Base-by-base conservation (phyloP, 2,329 filamentous ascomycete species). In the Hypomyces rosellus region DNA sequence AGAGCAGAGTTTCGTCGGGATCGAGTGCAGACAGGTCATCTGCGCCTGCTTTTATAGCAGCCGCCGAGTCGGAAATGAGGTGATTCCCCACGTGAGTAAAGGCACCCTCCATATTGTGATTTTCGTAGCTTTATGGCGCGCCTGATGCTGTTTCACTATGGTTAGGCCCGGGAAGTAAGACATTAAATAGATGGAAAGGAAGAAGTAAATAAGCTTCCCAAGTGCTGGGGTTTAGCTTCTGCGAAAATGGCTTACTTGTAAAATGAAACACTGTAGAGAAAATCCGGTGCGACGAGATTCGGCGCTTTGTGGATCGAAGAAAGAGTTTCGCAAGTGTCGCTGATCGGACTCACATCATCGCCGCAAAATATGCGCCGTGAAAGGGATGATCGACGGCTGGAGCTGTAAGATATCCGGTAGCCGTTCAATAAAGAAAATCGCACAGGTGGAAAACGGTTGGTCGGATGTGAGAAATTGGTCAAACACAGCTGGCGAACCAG, bases 31-130 rank as follows among this genome's bases (percentile, higher is more conserved):
- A 86, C 33, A 86, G 70, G 54, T 82, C 82, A 71, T 95, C 89
- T 63, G 88, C 83, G 62, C 82, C 86, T 57, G 90, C 90, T 63
- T 95, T 95, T 70, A 96, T 96, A 55, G 86, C 88, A 53, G 86
- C 84, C 49, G 85, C 87, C 47, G 86, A 89, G 71, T 91, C 87
- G 63, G 87, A 90, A 64, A 93, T 84, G 60, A 91, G 75, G 71
- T 91, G 86, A 72, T 93, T 95, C 63, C 86, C 88, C 63, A 92
- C 82, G 71, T 93, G 86, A 55, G 86, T 92, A 67, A 95, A 95
- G 59, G 89, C 87, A 67, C 86, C 87, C 75, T 93, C 88, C 88
- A 93, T 92, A 60, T 59, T 74, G 63, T 50, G 55, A 55, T 48
- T 45, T 15, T 49, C 40, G 51, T 39, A 46, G 18, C 45, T 48